Conservation (phyloP, 805 yeast species). For the Starmerella stigmatis region DNA sequence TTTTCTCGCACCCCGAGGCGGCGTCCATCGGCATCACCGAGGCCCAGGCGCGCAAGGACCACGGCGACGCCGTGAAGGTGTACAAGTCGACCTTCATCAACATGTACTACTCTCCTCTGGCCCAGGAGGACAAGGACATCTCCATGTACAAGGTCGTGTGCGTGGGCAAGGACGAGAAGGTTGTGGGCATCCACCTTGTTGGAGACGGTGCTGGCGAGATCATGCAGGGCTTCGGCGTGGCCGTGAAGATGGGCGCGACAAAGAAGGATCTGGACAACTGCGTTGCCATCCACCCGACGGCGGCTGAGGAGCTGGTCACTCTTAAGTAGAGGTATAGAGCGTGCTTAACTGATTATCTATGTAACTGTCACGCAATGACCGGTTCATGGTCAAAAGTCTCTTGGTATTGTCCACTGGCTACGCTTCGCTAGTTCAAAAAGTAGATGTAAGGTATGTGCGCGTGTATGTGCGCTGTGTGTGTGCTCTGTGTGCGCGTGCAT, state of each 20-base stretch:
- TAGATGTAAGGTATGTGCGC: no score
- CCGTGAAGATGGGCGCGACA: conserved; percentile 98
- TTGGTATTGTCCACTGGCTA: no score
- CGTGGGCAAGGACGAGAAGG: conserved; percentile 76
- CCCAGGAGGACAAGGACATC: conserved; percentile 59
- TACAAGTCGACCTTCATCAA: conserved; percentile 77
- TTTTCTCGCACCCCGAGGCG: conserved; percentile 97
- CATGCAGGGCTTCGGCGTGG: conserved; percentile 96
- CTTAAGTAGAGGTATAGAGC: conserved; percentile 35
- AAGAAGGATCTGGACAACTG: conserved; percentile 88
- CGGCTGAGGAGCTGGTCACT: conserved; percentile 96
- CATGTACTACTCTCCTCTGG: conserved; percentile 85
- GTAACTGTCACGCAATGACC: no score
- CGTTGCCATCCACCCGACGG: conserved; percentile 97
- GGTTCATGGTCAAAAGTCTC: no score
- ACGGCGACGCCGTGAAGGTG: conserved; percentile 69
- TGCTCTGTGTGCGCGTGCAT: no score
- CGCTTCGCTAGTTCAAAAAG: no score
- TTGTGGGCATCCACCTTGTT: conserved; percentile 86
- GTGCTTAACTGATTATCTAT: neutral
- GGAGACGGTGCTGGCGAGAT: conserved; percentile 90
- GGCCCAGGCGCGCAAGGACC: conserved; percentile 62
- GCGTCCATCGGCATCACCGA: conserved; percentile 87
- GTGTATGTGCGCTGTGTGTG: no score
- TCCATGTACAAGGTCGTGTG: conserved; percentile 75